These are phyloP conservation scores for Monascus purpureus DNA, from an alignment of 495 filamentous ascomycete genomes.

Conservation along the genomic window DNA sequence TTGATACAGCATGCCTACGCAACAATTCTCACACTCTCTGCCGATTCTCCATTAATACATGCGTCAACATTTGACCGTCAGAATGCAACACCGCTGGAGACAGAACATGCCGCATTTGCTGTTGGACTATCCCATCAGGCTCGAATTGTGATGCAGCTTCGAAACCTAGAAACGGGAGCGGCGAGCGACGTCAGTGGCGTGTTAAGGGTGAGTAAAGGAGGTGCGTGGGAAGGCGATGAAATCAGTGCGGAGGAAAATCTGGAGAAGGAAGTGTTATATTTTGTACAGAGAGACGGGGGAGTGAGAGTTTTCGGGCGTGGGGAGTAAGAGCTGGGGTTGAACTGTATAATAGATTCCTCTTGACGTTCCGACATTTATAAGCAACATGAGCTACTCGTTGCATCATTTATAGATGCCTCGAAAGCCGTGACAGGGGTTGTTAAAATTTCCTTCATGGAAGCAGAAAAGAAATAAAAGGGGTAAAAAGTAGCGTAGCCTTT, in stretches of 20 bases:
- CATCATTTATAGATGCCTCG: neutral
- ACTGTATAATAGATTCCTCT: no score
- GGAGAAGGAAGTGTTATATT: slow-evolving; percentile 66
- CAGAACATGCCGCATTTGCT: slow-evolving; percentile 54
- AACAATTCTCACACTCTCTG: slow-evolving; percentile 50
- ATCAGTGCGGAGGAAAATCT: slow-evolving; percentile 15
- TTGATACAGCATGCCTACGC: slow-evolving; percentile 35
- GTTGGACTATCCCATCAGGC: slow-evolving; percentile 64
- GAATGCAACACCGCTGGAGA: slow-evolving; percentile 43
- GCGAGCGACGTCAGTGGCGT: slow-evolving; percentile 89
- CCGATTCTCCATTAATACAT: slow-evolving; percentile 56
- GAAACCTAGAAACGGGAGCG: slow-evolving; percentile 66
- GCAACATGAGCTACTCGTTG: neutral
- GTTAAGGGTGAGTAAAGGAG: slow-evolving; percentile 55
- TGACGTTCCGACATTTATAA: slow-evolving; percentile 6
- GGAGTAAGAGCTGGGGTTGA: slow-evolving; percentile 20
- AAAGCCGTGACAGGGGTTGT: no score
- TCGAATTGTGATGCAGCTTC: slow-evolving; percentile 48
- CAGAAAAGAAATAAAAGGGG: neutral
- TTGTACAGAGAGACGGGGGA: slow-evolving; percentile 61
- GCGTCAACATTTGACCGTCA: slow-evolving; percentile 16
- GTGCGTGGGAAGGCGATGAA: slow-evolving; percentile 23
- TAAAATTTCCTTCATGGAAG: no score
- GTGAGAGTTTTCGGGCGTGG: slow-evolving; percentile 72
- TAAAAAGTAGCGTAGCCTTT: neutral